phyloP scores from a whole-genome alignment of 768 basidiomycete species.

The Leccinum longicurvipes region DNA sequence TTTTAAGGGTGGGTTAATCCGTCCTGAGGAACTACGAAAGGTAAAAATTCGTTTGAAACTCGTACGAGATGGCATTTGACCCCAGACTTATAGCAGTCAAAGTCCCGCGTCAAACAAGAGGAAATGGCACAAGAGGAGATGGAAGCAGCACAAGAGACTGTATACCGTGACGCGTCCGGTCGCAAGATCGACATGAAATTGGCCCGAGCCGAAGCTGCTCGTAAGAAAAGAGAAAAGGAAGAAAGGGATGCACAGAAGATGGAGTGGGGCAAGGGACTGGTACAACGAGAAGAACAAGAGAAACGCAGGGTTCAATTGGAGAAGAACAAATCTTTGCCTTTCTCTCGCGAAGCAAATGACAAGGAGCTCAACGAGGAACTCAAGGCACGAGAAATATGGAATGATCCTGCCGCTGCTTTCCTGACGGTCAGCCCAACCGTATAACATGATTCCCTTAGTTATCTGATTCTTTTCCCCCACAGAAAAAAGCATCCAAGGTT shows the following conservation, averaged over 20 bases:
- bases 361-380: conserved; percentile 79
- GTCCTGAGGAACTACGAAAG: conserved; percentile 70
- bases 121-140: conserved; percentile 45
- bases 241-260: conserved; percentile 88
- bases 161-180: conserved; percentile 90
- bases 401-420: conserved; percentile 97
- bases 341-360: conserved; percentile 83
- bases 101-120: conserved; percentile 33
- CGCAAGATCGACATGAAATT: conserved; percentile 87
- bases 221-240: conserved; percentile 74
- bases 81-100: conserved; percentile 32
- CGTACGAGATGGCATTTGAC: conserved; percentile 1
- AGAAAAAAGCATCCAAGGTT: conserved; percentile 76
- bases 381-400: conserved; percentile 83
- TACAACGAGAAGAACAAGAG: conserved; percentile 82
- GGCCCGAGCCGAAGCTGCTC: conserved; percentile 79
- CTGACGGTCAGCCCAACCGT: conserved; percentile 58
- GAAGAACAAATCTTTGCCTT: conserved; percentile 58
- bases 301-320: conserved; percentile 61
- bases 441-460: not conserved
- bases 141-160: conserved; percentile 76
- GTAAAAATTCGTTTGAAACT: conserved; percentile 18
- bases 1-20: conserved; percentile 76
- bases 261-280: conserved; percentile 97
- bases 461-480: conserved; percentile 9